These are phyloP conservation scores for Chalaropsis ovoidea DNA, from an alignment of 2,329 filamentous ascomycete genomes.

Conservation along the genomic window DNA sequence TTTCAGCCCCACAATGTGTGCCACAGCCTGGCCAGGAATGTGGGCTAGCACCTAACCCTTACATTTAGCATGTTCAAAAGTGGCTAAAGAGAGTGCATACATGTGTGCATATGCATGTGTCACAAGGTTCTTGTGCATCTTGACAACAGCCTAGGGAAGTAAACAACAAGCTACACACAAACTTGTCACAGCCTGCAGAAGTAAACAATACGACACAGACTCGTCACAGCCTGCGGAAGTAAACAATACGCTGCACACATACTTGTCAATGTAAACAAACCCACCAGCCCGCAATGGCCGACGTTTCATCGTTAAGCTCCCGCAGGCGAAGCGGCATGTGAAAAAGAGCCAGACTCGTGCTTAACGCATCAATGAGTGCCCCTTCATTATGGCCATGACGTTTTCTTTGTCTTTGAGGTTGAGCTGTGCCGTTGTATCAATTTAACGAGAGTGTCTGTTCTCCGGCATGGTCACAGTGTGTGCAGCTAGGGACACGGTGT, in stretches of 20 bases:
- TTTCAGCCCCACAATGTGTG: too few species aligned
- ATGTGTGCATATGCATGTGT: background rate
- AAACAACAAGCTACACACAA: background rate
- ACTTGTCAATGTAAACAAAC: background rate
- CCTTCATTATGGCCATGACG: background rate
- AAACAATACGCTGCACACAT: background rate
- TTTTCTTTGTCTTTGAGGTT: background rate
- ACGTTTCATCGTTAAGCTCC: background rate
- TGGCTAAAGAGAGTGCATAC: background rate
- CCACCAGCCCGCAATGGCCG: background rate
- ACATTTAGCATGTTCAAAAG: background rate
- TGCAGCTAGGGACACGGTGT: background rate
- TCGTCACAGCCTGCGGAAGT: too few species aligned
- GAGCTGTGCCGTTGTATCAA: constrained; percentile 4
- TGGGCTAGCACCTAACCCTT: background rate
- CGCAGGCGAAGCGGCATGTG: background rate
- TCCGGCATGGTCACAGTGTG: background rate
- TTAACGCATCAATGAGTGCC: background rate
- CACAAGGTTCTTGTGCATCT: background rate
- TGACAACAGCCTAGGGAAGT: background rate
- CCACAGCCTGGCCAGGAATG: background rate
- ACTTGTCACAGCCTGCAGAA: too few species aligned
- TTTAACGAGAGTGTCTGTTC: constrained; percentile 5
- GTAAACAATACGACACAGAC: too few species aligned
- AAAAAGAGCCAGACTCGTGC: background rate